A percentile compares a stretch with the other conserved stretches of the same genome.
Conservation (phyloP, 108 stramenopile genomes). For the Skeletonema grethae region DNA sequence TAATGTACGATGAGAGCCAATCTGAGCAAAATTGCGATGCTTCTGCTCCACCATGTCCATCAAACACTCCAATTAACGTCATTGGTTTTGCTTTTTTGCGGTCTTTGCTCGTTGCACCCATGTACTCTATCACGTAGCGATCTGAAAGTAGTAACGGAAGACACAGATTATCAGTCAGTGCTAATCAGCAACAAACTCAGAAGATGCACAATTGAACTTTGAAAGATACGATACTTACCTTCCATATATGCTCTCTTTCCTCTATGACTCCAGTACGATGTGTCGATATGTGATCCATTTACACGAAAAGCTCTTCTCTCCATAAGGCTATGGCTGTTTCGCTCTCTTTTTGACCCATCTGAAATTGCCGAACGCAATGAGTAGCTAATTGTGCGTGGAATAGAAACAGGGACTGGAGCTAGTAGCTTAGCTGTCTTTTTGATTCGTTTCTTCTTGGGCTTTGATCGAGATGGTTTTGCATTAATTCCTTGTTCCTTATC, state of each 20-base stretch:
- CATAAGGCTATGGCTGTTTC: conserved; percentile 62
- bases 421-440: background rate
- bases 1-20: conserved; percentile 78
- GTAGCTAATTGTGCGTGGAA: conserved; percentile 57
- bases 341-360: conserved; percentile 74
- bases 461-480: conserved; percentile 12
- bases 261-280: conserved; percentile 83
- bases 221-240: conserved; percentile 55
- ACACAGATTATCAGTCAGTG: background rate
- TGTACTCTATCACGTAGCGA: conserved; percentile 78
- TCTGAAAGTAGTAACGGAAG: conserved; percentile 17
- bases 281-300: conserved; percentile 69
- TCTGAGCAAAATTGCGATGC: conserved; percentile 90
- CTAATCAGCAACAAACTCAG: background rate
- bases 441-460: conserved; percentile 5
- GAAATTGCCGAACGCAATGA: conserved; percentile 71
- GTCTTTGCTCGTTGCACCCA: conserved; percentile 61
- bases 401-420: conserved; percentile 34
- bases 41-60: conserved; percentile 95
- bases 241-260: conserved; percentile 87
- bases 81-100: conserved; percentile 57
- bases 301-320: conserved; percentile 70
- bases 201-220: background rate
- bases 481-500: background rate
- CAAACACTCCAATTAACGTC: conserved; percentile 86